Base-by-base conservation (phyloP, 176 grass and related monocot species). In the Alopecurus myosuroides region DNA sequence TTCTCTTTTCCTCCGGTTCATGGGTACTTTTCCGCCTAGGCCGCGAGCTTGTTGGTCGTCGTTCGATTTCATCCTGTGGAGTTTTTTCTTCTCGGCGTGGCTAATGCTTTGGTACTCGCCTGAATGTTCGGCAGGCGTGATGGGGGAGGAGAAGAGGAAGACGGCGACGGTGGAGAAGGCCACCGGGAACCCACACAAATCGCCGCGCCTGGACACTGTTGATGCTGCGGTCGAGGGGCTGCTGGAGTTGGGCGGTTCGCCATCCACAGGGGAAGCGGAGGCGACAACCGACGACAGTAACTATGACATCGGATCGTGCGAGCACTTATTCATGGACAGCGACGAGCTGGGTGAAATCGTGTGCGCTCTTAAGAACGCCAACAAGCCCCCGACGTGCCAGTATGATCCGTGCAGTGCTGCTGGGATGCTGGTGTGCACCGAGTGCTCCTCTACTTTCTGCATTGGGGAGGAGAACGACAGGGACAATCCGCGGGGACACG, bases 401-500 rank as follows among this genome's bases (percentile, higher is more conserved):
- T 74, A 75, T 55, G 81, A 42, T 77, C 52, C 42, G 23, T 49
- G 86, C 18, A 23, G 35, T 49, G 45, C 72, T 33, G 72, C 72
- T 75, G 72, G 45, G 44, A 20, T 75, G 28, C 50, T 92, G 93
- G 85, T 94, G 29, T 95, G 96, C 89, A 86, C 92, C 37, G 85
- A 93, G 25, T 98, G 91, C 67, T 29, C 58, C 34, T 82, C 37
- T 29, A 66, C 61, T 57, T 81, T 84, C 40, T 98, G 96, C 26
- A 52, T 52, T 11, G 83, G 85, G 77, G 85, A 3, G 49, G 39
- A 40, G 80, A 51, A 74, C 51, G 22, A 19, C 62, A 60, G 70
- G 51, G 61, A 63, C 2, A 66, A 85, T 18, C 95, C 95, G 2
- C 73, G 51, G 45, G 95, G 96, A 68, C 96, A 98, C 39, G 87